Conservation (phyloP, 331 rosid genomes). For the Stylosanthes scabra region DNA sequence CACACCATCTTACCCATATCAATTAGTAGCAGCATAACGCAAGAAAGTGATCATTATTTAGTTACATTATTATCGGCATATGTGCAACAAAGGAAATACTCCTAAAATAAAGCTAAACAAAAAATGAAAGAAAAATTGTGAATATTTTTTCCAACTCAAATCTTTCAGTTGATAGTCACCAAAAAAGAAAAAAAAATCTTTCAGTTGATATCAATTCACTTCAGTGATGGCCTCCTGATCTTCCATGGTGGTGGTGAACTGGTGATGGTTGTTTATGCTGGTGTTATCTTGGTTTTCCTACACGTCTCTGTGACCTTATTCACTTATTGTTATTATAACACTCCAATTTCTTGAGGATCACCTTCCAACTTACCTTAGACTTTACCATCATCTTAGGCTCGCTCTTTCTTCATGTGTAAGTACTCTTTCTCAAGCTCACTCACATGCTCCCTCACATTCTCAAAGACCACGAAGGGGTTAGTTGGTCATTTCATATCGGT, state of each 20-base stretch:
- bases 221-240: conserved; percentile 40
- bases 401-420: conserved; percentile 71
- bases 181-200: conserved; percentile 10
- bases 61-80: too few relatives aligned
- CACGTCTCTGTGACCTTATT: conserved; percentile 49
- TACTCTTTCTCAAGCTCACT: conserved; percentile 84
- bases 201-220: neutral
- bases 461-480: conserved; percentile 49
- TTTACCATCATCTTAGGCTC: conserved; percentile 65
- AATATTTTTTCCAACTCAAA: neutral
- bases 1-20: too few relatives aligned
- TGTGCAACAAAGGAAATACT: too few relatives aligned
- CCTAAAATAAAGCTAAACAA: neutral
- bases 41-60: too few relatives aligned
- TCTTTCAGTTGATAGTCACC: too few relatives aligned
- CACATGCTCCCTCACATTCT: conserved; percentile 63
- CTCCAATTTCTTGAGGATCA: conserved; percentile 64
- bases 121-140: neutral
- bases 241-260: conserved; percentile 35
- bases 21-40: too few relatives aligned
- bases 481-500: conserved; percentile 39
- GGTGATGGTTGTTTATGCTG: conserved; percentile 30
- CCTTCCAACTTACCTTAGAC: conserved; percentile 76
- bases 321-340: conserved; percentile 34
- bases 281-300: conserved; percentile 51